phyloP scores from a whole-genome alignment of 495 filamentous ascomycete species.

The Hypomontagnella monticulosa region DNA sequence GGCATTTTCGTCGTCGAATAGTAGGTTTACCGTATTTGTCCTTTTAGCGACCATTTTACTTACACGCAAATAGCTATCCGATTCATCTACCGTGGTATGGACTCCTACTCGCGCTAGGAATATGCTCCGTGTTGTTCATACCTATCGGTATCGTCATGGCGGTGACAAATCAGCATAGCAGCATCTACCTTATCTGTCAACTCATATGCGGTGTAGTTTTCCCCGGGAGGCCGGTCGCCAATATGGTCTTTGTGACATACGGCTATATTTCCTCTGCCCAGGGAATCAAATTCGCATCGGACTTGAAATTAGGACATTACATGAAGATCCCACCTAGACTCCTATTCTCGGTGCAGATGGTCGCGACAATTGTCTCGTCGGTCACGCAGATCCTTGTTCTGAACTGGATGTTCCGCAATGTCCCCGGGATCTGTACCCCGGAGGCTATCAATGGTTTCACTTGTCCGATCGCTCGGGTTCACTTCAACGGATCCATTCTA shows the following conservation, averaged over 20 bases:
- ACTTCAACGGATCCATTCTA: conserved; percentile 88
- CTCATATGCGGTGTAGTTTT: conserved; percentile 81
- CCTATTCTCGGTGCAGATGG: conserved; percentile 82
- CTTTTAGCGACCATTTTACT: conserved; percentile 1
- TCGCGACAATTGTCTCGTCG: conserved; percentile 79
- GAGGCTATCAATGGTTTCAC: conserved; percentile 85
- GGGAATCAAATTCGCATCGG: conserved; percentile 85
- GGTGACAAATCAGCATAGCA: conserved; percentile 83
- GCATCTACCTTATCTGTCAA: conserved; percentile 84
- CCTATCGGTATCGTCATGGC: conserved; percentile 88
- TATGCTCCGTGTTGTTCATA: conserved; percentile 77
- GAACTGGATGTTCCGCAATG: conserved; percentile 88
- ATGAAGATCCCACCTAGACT: conserved; percentile 91
- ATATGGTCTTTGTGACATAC: conserved; percentile 91
- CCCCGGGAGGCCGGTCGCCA: conserved; percentile 82
- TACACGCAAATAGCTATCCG: conserved; percentile 64
- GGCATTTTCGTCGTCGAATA: conserved; percentile 87
- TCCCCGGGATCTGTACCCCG: conserved; percentile 79
- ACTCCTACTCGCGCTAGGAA: conserved; percentile 75
- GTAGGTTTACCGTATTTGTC: conserved; percentile 50
- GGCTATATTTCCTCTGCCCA: conserved; percentile 84
- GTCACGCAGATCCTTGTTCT: conserved; percentile 83
- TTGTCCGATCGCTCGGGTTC: conserved; percentile 85
- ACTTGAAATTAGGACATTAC: conserved; percentile 89
- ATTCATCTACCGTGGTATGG: conserved; percentile 82